Conservation (phyloP, 495 filamentous ascomycete genomes). For the Parachaetomium inaequale region DNA sequence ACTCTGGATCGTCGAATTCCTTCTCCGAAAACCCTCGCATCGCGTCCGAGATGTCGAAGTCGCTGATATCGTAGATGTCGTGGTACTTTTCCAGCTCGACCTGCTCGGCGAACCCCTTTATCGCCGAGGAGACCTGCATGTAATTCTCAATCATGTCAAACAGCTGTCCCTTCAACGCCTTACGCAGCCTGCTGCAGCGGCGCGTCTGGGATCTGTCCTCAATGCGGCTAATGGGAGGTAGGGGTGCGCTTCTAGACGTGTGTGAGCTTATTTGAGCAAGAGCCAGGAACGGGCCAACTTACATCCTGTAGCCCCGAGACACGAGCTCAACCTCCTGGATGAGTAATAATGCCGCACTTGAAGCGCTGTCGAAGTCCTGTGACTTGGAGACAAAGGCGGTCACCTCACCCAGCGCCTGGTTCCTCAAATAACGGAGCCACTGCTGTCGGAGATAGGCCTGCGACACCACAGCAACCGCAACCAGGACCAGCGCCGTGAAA, state of each 20-base stretch:
- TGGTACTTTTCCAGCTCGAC: slow-evolving; percentile 83
- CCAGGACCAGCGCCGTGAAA: slow-evolving; percentile 55
- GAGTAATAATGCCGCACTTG: slow-evolving; percentile 73
- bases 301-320: slow-evolving; percentile 90
- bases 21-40: slow-evolving; percentile 56
- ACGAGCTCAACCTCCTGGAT: slow-evolving; percentile 97
- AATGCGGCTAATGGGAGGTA: slow-evolving; percentile 78
- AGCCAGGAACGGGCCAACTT: slow-evolving; percentile 33
- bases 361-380: slow-evolving; percentile 79
- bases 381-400: slow-evolving; percentile 67
- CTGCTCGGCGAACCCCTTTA: slow-evolving; percentile 71
- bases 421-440: slow-evolving; percentile 78
- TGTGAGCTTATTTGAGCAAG: slow-evolving; percentile 37
- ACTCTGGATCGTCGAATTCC: slow-evolving; percentile 70
- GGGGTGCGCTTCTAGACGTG: slow-evolving; percentile 65
- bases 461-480: slow-evolving; percentile 52
- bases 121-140: slow-evolving; percentile 58
- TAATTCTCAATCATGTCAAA: slow-evolving; percentile 65
- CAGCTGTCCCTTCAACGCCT: slow-evolving; percentile 64
- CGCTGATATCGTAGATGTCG: slow-evolving; percentile 86
- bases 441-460: slow-evolving; percentile 76
- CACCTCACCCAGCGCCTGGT: slow-evolving; percentile 72
- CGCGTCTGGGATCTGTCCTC: slow-evolving; percentile 74
- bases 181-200: slow-evolving; percentile 74
- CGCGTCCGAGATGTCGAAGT: slow-evolving; percentile 69